Evolutionary conservation across 495 filamentous ascomycete species (phyloP), one percentile per base, ranked within the genome.

Genomic region (Hypomontagnella submonticulosa): DNA sequence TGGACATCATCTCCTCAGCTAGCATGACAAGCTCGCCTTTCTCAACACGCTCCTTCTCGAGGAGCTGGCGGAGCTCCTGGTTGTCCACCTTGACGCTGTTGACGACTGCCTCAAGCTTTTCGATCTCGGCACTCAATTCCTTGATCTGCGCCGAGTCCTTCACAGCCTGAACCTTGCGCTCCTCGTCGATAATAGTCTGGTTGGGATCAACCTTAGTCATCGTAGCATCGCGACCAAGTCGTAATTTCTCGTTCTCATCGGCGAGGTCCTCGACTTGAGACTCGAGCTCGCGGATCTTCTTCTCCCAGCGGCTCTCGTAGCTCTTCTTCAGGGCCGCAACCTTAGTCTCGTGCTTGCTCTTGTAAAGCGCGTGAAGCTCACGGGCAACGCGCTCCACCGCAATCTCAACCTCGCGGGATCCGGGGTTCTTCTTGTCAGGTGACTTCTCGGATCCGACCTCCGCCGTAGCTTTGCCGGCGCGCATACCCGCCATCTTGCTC

Each of bases 321-420:
- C 89, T 93, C 75, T 97, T 97, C 79, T 97, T 97, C 57, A 99
- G 81, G 6, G 92, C 93, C 0, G 90, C 85, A 20, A 98, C 93
- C 78, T 99, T 99, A 44, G 87, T 90, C 78, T 97, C 93, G 72
- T 99, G 96, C 73, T 99, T 99, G 72, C 86, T 84, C 77, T 97
- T 97, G 81, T 99, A 99, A n/a, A 97, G 82, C 0, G 85, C 83
- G 70, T 99, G 95, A 19, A 98, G 83, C 69, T 99, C 95, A 9
- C 90, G 84, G 2, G 91, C 93, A 27, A 97, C 91, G 59, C 89
- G 90, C 75, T 93, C 91, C n/a, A 98, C 91, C 12, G 96, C 94
- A 34, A 92, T 87, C 66, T 97, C 92, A 15, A 92, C 87, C 64
- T 88, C 85, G 60, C 77, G 77, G 34, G 66, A 61, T 5, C 59